phyloP scores from a whole-genome alignment of 495 filamentous ascomycete species.

The Annulohypoxylon maeteangense region DNA sequence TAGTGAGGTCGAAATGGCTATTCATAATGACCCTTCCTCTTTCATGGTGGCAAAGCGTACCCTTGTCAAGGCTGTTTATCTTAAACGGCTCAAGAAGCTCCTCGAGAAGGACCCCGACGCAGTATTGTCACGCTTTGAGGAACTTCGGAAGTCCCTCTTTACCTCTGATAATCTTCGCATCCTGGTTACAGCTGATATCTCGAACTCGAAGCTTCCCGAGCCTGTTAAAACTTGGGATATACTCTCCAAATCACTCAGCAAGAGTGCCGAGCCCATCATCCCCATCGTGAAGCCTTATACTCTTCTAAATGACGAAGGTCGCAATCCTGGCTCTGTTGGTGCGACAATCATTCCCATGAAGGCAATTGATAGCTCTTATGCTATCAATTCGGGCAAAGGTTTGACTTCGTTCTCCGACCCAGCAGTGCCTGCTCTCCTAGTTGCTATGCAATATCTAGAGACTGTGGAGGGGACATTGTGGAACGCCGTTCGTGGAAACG shows the following conservation, averaged over 20 bases:
- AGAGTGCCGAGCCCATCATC: constrained; percentile 50
- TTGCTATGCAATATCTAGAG: constrained; percentile 90
- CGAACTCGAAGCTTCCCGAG: constrained; percentile 74
- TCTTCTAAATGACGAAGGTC: constrained; percentile 76
- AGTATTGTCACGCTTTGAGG: constrained; percentile 78
- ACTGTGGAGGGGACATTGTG: constrained; percentile 94
- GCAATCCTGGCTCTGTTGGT: constrained; percentile 72
- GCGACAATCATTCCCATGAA: constrained; percentile 89
- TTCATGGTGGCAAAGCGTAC: constrained; percentile 80
- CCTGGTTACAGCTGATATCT: constrained; percentile 82
- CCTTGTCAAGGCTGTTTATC: constrained; percentile 87
- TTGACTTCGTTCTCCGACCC: constrained; percentile 80
- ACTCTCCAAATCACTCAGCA: constrained; percentile 61
- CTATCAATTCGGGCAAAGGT: constrained; percentile 77
- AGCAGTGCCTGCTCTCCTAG: constrained; percentile 81
- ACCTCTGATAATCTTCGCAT: constrained; percentile 84
- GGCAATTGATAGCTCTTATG: constrained; percentile 93
- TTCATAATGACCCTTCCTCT: constrained; percentile 78
- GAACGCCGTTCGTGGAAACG: constrained; percentile 89
- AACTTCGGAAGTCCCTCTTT: constrained; percentile 77
- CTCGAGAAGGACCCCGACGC: constrained; percentile 75
- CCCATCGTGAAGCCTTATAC: constrained; percentile 60
- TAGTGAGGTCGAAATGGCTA: constrained; percentile 79
- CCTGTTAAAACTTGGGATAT: constrained; percentile 88
- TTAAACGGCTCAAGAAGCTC: constrained; percentile 82